Evolutionary conservation across 2,329 filamentous ascomycete species (phyloP).

Genomic region (Talaromyces albobiverticillius): DNA sequence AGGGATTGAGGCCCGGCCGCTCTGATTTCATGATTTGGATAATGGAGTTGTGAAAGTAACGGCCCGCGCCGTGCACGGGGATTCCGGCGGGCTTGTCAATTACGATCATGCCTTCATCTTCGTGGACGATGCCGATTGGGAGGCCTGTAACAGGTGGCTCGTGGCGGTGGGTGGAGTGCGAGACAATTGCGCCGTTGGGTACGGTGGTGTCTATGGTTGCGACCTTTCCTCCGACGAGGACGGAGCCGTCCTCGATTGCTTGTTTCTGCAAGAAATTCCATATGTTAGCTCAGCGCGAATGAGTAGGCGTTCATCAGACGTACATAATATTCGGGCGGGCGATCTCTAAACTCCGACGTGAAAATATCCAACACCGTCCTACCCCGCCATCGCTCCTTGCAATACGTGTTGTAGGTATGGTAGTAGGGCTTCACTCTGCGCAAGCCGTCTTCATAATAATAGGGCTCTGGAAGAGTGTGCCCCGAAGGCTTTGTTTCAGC

Average conservation of each 20-base stretch:
- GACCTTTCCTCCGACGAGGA: constrained; percentile 77
- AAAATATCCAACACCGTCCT: constrained; percentile 83
- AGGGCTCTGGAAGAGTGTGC: constrained; percentile 58
- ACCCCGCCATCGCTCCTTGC: constrained; percentile 65
- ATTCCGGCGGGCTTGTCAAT: constrained; percentile 96
- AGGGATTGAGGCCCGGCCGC: constrained; percentile 57
- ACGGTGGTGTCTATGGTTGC: constrained; percentile 65
- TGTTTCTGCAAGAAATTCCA: constrained; percentile 48
- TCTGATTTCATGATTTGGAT: constrained; percentile 90
- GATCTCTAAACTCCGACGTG: constrained; percentile 84
- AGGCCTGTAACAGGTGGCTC: constrained; percentile 87
- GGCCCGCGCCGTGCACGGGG: constrained; percentile 89
- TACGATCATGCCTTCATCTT: constrained; percentile 89
- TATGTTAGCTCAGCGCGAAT: not conserved
- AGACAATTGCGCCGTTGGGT: constrained; percentile 86
- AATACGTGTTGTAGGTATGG: constrained; percentile 32
- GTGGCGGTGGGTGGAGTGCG: constrained; percentile 90
- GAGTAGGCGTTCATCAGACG: constrained; percentile 23
- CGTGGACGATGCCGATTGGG: constrained; percentile 78
- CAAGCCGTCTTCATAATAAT: constrained; percentile 78
- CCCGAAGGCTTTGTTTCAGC: constrained; percentile 23
- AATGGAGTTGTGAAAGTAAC: constrained; percentile 94
- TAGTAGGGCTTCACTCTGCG: constrained; percentile 46
- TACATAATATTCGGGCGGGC: constrained; percentile 82
- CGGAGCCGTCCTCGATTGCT: constrained; percentile 75